Evolutionary conservation across 257 asterid genomes (phyloP).

Genomic region (Verbascum thapsus): DNA sequence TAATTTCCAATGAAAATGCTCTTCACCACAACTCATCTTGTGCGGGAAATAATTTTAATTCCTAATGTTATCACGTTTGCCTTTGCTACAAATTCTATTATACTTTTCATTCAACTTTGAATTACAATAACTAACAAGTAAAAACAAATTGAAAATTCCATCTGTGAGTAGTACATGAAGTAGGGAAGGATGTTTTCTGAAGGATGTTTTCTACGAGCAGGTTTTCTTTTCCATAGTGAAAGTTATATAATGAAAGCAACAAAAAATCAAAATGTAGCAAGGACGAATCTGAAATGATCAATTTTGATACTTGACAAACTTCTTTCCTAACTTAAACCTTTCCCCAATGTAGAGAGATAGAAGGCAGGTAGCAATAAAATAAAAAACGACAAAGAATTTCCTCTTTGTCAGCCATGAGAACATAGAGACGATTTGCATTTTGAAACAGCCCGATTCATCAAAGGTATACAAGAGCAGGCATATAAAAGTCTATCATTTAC

Average conservation of each 20-base stretch:
- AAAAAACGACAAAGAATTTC: slow-evolving; percentile 8
- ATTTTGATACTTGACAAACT: slow-evolving; percentile 1
- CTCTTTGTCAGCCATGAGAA: slow-evolving; percentile 1
- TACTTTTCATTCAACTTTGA: not conserved
- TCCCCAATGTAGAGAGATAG: not conserved
- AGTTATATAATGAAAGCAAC: not conserved
- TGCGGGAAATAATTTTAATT: not conserved
- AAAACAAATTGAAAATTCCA: not conserved
- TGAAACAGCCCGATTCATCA: slow-evolving; percentile 16
- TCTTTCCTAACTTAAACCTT: too few relatives aligned
- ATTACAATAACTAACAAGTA: not conserved
- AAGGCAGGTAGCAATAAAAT: slow-evolving; percentile 4
- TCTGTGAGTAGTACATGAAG: not conserved
- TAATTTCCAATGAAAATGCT: slow-evolving; percentile 11
- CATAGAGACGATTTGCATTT: slow-evolving; percentile 15
- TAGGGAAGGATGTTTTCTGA: not conserved
- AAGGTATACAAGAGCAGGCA: slow-evolving; percentile 13
- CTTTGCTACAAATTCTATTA: not conserved
- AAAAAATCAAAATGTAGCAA: not conserved
- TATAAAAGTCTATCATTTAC: slow-evolving; percentile 36
- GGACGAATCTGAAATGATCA: not conserved
- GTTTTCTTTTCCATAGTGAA: not conserved
- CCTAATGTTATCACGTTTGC: not conserved
- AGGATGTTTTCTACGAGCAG: not conserved
- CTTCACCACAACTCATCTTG: not conserved